Evolutionary conservation across 805 yeast genomes (phyloP).

Genomic region (Candida nonsorbophila): DNA sequence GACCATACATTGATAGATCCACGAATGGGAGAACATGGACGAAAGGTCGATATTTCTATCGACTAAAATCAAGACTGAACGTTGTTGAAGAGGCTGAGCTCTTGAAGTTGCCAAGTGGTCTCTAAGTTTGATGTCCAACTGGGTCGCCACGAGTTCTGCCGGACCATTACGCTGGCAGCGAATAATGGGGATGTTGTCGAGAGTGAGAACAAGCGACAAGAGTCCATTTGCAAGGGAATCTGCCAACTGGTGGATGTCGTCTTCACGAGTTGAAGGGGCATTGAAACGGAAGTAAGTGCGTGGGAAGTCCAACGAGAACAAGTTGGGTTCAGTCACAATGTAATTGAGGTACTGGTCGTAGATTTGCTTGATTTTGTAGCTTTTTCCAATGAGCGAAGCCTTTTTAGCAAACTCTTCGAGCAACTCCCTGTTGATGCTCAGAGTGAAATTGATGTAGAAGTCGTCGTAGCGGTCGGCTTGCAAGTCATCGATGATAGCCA

Average conservation of each 20-base stretch:
- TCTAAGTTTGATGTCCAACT: conserved; percentile 75
- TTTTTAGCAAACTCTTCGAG: conserved; percentile 85
- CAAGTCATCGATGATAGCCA: conserved; percentile 66
- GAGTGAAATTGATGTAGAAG: conserved; percentile 81
- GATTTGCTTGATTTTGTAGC: conserved; percentile 75
- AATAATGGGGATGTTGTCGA: conserved; percentile 79
- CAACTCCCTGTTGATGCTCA: conserved; percentile 68
- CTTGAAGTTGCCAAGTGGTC: conserved; percentile 77
- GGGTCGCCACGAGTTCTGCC: conserved; percentile 88
- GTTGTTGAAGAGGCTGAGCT: conserved; percentile 28
- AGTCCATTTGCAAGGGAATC: conserved; percentile 73
- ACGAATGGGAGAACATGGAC: conserved; percentile 93
- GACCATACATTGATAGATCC: conserved; percentile 96
- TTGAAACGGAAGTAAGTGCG: conserved; percentile 65
- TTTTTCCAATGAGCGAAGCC: conserved; percentile 67
- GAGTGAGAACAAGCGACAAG: conserved; percentile 66
- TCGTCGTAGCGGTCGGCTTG: conserved; percentile 70
- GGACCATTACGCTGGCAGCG: conserved; percentile 92
- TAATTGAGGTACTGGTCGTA: conserved; percentile 93
- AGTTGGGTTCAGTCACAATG: conserved; percentile 86
- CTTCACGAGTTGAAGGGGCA: conserved; percentile 68
- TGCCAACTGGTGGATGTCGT: conserved; percentile 61
- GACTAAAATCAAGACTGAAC: conserved; percentile 73
- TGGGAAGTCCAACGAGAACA: conserved; percentile 72
- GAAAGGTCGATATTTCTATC: conserved; percentile 89